phyloP scores from a whole-genome alignment of 1,139 yeast genomes.

The Lodderomyces beijingensis region DNA sequence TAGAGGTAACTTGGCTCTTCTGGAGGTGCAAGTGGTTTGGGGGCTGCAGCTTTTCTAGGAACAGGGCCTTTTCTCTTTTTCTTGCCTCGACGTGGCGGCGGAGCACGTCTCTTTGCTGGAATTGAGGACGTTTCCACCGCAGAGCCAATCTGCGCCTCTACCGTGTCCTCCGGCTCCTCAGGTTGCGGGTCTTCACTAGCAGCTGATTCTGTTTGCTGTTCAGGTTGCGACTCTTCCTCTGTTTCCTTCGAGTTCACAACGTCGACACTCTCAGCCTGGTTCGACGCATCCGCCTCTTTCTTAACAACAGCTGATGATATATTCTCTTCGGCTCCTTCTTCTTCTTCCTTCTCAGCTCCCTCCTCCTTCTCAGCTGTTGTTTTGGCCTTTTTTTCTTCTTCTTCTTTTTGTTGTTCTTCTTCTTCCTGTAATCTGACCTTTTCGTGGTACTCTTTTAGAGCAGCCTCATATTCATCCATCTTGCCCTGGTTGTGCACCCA shows the following conservation, averaged over 20 bases:
- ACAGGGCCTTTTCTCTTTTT: constrained; percentile 19
- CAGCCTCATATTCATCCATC: constrained; percentile 44
- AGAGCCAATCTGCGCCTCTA: constrained; percentile 6
- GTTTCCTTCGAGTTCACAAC: neutral
- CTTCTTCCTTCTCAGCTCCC: constrained; percentile 38
- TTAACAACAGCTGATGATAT: neutral
- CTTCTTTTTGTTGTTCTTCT: constrained; percentile 18
- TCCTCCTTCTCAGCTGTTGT: constrained; percentile 14
- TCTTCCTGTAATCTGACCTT: constrained; percentile 20
- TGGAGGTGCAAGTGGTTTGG: constrained; percentile 26
- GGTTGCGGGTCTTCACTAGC: neutral
- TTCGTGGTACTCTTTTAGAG: constrained; percentile 27
- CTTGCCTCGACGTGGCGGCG: constrained; percentile 18
- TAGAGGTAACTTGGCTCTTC: constrained; percentile 41
- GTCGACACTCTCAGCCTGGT: neutral
- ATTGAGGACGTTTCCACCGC: constrained; percentile 3
- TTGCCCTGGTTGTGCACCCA: constrained; percentile 54
- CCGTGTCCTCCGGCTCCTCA: constrained; percentile 4
- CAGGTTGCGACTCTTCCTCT: neutral
- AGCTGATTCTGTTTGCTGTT: neutral
- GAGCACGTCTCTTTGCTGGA: constrained; percentile 17
- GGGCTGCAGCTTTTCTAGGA: constrained; percentile 18
- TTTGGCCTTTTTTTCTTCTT: constrained; percentile 19
- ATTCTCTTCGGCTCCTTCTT: constrained; percentile 14
- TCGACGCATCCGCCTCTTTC: constrained; percentile 2